Base-by-base conservation (phyloP, 352 stramenopile species). In the Globisporangium abappressorium region DNA sequence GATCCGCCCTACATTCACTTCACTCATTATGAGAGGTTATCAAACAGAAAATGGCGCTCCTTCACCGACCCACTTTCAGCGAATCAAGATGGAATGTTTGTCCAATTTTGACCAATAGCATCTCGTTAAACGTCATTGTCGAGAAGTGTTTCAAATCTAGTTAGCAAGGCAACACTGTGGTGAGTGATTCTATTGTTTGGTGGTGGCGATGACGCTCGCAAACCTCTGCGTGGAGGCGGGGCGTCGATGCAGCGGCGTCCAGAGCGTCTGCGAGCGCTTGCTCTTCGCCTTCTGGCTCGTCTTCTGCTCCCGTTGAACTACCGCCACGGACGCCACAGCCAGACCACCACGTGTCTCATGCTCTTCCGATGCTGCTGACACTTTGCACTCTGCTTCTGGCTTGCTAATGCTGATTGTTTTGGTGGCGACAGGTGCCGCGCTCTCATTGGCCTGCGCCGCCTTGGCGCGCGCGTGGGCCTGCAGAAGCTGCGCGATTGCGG, bases 401-500 rank as follows among this genome's bases (percentile, higher is more conserved):
- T 46, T 28, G 41, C 56, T 51, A 12, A 36, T 28, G 12, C 8
- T 46, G 20, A 20, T 12, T 51, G 18, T 41, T 18, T 28, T 57
- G 12, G 26, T 53, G 41, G 5, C 8, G 47, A 2, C 26, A 41
- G 56, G 30, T 28, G 22, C 34, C 15, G 3, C 22, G 55, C 47
- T 6, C 20, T 26, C 7, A 20, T 57, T 36, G 22, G 18, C 28
- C 12, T 47, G 33, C 11, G 36, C 38, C 20, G 62, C 62, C 34
- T 60, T 72, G 7, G 54, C 46, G n/a, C 34, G 26, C 18, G 67
- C 62, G 20, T 72, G 67, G 2, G 36, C 62, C 34, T 57, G 56
- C 11, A 72, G 60, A 8, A 72, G 75, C 34, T 64, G 64, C 34
- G 77, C 71, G 22, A 84, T 82, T 5, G 74, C 76, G 43, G 76